A percentile compares a stretch with the other conserved stretches of the same genome.
These are phyloP conservation scores for Sugiyamaella xylanicola DNA, from an alignment of 1,139 yeast genomes.

Conservation along the genomic window DNA sequence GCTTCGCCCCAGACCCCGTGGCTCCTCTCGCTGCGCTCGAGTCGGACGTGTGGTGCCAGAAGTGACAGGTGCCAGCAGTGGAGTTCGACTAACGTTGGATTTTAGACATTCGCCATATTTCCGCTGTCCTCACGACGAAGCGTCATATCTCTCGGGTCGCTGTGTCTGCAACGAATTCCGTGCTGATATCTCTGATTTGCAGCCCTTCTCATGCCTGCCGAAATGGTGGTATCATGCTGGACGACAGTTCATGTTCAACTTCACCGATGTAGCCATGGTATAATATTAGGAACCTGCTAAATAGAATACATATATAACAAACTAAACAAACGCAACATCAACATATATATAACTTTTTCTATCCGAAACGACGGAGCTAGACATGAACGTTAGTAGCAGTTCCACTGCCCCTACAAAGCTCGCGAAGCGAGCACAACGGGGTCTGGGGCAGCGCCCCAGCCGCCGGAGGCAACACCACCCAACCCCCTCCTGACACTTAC, in stretches of 20 bases:
- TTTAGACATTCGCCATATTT: slow-evolving; percentile 70
- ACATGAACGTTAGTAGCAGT: too few species aligned
- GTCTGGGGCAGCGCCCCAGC: too few species aligned
- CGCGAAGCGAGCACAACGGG: too few species aligned
- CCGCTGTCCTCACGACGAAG: slow-evolving; percentile 71
- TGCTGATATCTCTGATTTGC: slow-evolving; percentile 57
- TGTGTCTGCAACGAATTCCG: slow-evolving; percentile 62
- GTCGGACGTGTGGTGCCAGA: not conserved
- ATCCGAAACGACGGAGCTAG: slow-evolving; percentile 19
- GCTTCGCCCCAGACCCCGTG: not conserved
- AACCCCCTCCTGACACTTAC: too few species aligned
- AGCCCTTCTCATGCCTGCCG: slow-evolving; percentile 70
- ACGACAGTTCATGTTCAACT: slow-evolving; percentile 38
- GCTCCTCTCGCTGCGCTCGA: not conserved
- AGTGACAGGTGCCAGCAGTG: not conserved
- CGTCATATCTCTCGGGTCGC: slow-evolving; percentile 53
- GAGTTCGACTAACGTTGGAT: not conserved
- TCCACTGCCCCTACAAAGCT: too few species aligned
- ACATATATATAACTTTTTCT: slow-evolving; percentile 11
- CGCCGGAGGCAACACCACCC: too few species aligned
- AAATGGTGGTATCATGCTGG: slow-evolving; percentile 77
- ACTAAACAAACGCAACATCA: slow-evolving; percentile 7
- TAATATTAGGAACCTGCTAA: slow-evolving; percentile 12
- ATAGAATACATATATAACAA: slow-evolving; percentile 15
- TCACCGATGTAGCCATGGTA: slow-evolving; percentile 27